Percentiles rank a stretch among this genome's conserved stretches.
Evolutionary conservation across 2,329 filamentous ascomycete genomes (phyloP).

Genomic region (Pezizomycotina sp.): DNA sequence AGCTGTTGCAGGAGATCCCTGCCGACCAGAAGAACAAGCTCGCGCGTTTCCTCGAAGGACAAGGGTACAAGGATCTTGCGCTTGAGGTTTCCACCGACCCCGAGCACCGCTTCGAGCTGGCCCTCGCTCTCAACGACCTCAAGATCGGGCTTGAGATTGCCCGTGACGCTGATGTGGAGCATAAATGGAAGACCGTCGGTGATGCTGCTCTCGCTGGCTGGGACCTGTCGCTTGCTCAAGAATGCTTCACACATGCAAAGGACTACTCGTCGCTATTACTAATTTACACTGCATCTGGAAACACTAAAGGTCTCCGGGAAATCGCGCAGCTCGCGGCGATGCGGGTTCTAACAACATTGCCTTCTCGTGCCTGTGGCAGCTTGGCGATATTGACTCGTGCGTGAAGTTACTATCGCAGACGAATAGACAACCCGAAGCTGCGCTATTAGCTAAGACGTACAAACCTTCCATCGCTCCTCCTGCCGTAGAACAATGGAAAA

Average conservation of each 20-base stretch:
- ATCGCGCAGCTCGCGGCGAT: slow-evolving; percentile 60
- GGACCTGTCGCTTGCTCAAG: slow-evolving; percentile 74
- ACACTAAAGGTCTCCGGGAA: slow-evolving; percentile 54
- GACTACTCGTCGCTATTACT: slow-evolving; percentile 80
- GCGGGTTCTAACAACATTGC: slow-evolving; percentile 78
- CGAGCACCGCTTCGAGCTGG: slow-evolving; percentile 92
- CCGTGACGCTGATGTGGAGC: slow-evolving; percentile 66
- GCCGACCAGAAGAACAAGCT: slow-evolving; percentile 96
- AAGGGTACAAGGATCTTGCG: slow-evolving; percentile 90
- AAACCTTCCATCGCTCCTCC: slow-evolving; percentile 59
- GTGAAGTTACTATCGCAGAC: slow-evolving; percentile 65
- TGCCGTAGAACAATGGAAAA: slow-evolving; percentile 66
- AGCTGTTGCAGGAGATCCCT: slow-evolving; percentile 69
- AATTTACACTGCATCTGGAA: slow-evolving; percentile 70
- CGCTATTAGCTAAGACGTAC: slow-evolving; percentile 87
- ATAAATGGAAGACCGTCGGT: slow-evolving; percentile 96
- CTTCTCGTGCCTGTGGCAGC: slow-evolving; percentile 76
- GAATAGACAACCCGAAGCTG: slow-evolving; percentile 65
- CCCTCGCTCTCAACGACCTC: slow-evolving; percentile 65
- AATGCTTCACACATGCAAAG: slow-evolving; percentile 82
- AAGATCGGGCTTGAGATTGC: slow-evolving; percentile 75
- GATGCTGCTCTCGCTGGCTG: slow-evolving; percentile 74
- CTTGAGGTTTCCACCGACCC: slow-evolving; percentile 85
- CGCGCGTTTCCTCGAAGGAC: slow-evolving; percentile 88
- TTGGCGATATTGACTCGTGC: slow-evolving; percentile 67